Conservation (phyloP, 2,329 filamentous ascomycete genomes). For the Colletotrichum graminicola region DNA sequence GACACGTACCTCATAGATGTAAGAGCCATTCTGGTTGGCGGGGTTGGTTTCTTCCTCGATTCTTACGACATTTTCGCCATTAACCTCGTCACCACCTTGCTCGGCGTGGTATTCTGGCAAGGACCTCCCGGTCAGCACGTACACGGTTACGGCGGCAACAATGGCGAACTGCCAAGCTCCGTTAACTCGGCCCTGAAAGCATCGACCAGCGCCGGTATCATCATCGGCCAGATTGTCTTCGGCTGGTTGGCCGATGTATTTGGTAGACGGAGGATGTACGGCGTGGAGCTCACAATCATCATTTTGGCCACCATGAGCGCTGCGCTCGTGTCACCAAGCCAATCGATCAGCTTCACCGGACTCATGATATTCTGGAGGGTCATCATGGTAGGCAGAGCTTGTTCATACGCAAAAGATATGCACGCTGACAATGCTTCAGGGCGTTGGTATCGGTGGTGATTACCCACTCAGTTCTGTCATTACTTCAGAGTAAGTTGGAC, state of each 20-base stretch:
- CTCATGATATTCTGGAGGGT: slow-evolving; percentile 81
- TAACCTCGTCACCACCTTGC: slow-evolving; percentile 76
- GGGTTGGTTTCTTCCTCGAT: slow-evolving; percentile 87
- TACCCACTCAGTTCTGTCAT: slow-evolving; percentile 86
- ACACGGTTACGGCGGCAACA: slow-evolving; percentile 63
- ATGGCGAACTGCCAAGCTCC: slow-evolving; percentile 70
- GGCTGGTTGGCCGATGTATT: slow-evolving; percentile 82
- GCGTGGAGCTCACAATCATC: slow-evolving; percentile 79
- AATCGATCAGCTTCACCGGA: slow-evolving; percentile 69
- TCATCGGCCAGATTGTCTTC: slow-evolving; percentile 82
- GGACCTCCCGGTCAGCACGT: slow-evolving; percentile 50
- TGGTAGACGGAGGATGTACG: slow-evolving; percentile 86
- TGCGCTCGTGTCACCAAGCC: slow-evolving; percentile 71
- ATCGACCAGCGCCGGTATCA: slow-evolving; percentile 83
- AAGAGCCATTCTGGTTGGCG: slow-evolving; percentile 79
- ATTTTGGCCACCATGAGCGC: slow-evolving; percentile 78
- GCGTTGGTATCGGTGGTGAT: slow-evolving; percentile 83
- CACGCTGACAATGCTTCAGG: slow-evolving; percentile 50
- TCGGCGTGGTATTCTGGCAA: slow-evolving; percentile 83
- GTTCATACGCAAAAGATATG: not conserved
- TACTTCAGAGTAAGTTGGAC: slow-evolving; percentile 72
- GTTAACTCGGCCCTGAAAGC: slow-evolving; percentile 83
- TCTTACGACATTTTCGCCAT: slow-evolving; percentile 87
- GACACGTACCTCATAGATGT: slow-evolving; percentile 61
- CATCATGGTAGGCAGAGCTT: slow-evolving; percentile 66